phyloP scores from a whole-genome alignment of 306 rosid genomes.

The Senna siamea region DNA sequence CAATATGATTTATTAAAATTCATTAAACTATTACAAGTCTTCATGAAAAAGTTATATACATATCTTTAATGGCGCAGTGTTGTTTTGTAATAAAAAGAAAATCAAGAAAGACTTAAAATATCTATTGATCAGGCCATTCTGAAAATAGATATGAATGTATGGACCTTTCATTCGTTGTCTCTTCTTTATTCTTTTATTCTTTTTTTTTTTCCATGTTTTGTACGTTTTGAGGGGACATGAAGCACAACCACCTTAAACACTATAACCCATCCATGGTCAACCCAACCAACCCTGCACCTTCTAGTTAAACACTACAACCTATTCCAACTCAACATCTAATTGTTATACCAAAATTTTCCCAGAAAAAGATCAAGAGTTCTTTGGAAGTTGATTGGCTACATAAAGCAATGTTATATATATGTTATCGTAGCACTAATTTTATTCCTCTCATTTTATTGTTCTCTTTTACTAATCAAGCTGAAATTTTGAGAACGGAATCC shows the following conservation, averaged over 20 bases:
- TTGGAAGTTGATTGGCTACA: neutral
- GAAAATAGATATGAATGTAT: neutral
- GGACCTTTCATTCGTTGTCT: neutral
- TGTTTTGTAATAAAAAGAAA: neutral
- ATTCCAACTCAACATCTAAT: neutral
- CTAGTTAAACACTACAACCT: neutral
- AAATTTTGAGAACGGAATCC: no score
- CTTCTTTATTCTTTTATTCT: constrained; percentile 2
- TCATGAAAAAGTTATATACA: no score
- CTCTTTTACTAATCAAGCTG: no score
- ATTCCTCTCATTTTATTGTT: no score
- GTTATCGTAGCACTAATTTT: no score
- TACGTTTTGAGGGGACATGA: neutral
- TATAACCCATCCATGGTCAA: neutral
- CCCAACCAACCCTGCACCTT: neutral
- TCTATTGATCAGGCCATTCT: no score
- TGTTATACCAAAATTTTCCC: no score
- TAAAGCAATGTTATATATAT: no score
- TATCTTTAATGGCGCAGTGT: no score
- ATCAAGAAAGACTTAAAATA: neutral
- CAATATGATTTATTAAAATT: no score
- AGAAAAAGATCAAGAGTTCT: no score
- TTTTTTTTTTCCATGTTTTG: neutral
- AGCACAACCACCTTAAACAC: neutral
- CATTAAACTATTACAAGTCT: no score